Evolutionary conservation across 148 eudicot species (phyloP), one percentile per base, ranked within the genome.

Genomic region (Amaranthus hypochondriacus): DNA sequence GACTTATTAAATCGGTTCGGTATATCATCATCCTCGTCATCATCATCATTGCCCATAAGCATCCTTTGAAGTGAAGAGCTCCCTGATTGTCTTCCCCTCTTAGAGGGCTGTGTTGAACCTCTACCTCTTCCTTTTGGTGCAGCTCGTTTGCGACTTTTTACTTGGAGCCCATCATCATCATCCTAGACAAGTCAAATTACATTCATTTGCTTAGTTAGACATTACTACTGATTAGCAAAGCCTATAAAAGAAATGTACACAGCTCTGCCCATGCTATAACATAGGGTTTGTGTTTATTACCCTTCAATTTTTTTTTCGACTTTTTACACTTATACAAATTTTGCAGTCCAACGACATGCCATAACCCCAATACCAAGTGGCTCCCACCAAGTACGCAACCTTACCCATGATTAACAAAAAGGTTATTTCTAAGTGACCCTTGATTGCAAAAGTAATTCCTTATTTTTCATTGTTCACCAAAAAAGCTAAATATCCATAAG

Each of bases 81-180:
- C 50, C 80, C 96, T 71, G 94, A 69, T 75, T 83, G 87, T 79
- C 85, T 89, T 54, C 99, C 99, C 81, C 97, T 88, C 82, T 95
- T 95, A 68, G 97, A 80, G 56, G 86, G 75, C 76, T 89, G 52
- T 71, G 92, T 62, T 48, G 91, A 61, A 63, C 90, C 94, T 87
- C 87, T 83, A 58, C 97, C 96, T 72, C 81, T 81, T 75, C 97
- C 98, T 81, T 87, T 92, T 49, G 97, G 87, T 79, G 97, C 97
- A 70, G 86, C 89, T 79, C 97, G 86, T 84, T 92, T 95, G 56
- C 83, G 87, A 65, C 96, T 87, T 82, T 83, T 90, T 60, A 78
- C 84, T 77, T 51, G 85, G 46, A 86, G 73, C 21, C 72, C 77
- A 65, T 79, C 86, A 69, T 81, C 83, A 13, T 92, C 90, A 61